Evolutionary conservation across 2,329 filamentous ascomycete species (phyloP), one percentile per base, ranked within the genome.

Genomic region (Phaeoacremonium minimum): DNA sequence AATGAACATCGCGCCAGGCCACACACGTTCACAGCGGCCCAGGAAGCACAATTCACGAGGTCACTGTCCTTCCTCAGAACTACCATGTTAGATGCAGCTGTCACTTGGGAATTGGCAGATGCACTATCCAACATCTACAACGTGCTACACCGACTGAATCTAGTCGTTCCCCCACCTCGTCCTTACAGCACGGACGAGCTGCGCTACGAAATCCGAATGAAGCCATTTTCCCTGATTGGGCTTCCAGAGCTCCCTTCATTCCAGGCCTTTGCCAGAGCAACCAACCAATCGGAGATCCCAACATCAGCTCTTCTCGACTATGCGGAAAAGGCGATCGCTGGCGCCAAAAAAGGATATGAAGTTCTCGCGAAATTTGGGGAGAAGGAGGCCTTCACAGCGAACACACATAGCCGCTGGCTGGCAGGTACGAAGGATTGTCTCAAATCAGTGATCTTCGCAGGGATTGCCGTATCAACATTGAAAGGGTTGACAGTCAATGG

Each of bases 171-270:
- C 1, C 75, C 69, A 5, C 57, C 59, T 0, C 66, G 77, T 2
- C 80, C 83, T 0, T 94, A 89, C 55, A 77, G 80, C 38, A 76
- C 74, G 13, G 75, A 85, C 39, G 61, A 69, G 19, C 64, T 89
- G 5, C 80, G 87, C 11, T 90, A 93, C 56, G 85, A 93, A 46
- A 64, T 94, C 8, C 84, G 90, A 40, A 93, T 95, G 87, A 86
- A 85, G 50, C 87, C 88, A 0, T 95, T 94, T 51, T 67, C 83
- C 1, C 57, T 66, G 7, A 74, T 95, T 38, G 73, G 75, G 8
- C 69, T 87, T 3, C 85, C 87, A 0, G 74, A 79, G 41, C 67
- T 87, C 11, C 80, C 85, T 1, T 63, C 75, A 0, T 84, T 77
- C 43, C 75, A 78, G 6, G 75, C 80, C 12, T 87, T 85, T 43